These are phyloP conservation scores for Erythrophleum fordii DNA, from an alignment of 306 rosid species.

Conservation along the genomic window DNA sequence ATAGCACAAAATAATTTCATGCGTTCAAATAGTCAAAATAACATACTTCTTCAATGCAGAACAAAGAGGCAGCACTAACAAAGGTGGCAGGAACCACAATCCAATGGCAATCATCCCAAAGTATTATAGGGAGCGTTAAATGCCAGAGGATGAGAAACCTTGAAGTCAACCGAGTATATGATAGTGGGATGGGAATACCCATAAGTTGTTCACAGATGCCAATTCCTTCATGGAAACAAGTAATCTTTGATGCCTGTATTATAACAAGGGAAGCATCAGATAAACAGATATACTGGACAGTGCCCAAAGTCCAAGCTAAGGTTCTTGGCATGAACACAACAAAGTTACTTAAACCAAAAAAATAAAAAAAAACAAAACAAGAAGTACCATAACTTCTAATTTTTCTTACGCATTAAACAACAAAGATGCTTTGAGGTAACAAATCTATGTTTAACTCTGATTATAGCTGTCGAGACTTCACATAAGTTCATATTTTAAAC, in stretches of 20 bases:
- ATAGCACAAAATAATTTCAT: constrained; percentile 27
- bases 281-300: background rate
- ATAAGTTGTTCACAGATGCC: constrained; percentile 83
- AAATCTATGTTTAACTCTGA: constrained; percentile 19
- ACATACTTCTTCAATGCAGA: constrained; percentile 94
- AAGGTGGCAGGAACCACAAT: constrained; percentile 95
- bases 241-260: constrained; percentile 73
- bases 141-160: constrained; percentile 92
- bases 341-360: no score
- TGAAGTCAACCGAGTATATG: constrained; percentile 94
- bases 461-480: background rate
- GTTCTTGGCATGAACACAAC: background rate
- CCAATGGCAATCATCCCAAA: constrained; percentile 98
- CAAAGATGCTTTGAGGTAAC: background rate
- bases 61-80: constrained; percentile 87
- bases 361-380: background rate
- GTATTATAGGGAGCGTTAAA: constrained; percentile 86
- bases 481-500: background rate
- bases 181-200: constrained; percentile 92
- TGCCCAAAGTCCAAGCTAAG: background rate
- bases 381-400: background rate
- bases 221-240: constrained; percentile 88
- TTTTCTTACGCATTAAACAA: background rate
- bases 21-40: constrained; percentile 12
- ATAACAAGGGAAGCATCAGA: constrained; percentile 23